These are phyloP conservation scores for peach (Prunus persica) DNA, from an alignment of 306 rosid species.

Conservation along the genomic window DNA sequence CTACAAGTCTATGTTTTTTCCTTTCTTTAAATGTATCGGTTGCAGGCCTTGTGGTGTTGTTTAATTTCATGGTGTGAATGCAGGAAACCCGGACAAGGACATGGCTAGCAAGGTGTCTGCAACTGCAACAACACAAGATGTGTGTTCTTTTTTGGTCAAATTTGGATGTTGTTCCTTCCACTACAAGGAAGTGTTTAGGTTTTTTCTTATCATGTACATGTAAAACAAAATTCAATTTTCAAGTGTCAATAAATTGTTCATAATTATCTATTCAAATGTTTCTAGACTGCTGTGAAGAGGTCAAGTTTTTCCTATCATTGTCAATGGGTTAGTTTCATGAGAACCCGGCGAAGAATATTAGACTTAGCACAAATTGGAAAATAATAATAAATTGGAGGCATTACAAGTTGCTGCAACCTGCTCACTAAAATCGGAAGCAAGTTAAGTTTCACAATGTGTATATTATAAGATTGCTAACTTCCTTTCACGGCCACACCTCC, in stretches of 20 bases:
- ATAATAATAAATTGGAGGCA: no score
- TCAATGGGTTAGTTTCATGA: not conserved
- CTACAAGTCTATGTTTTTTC: no score
- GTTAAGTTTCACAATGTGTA: no score
- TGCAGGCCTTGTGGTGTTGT: no score
- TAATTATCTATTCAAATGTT: not conserved
- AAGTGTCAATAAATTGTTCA: constrained; percentile 7
- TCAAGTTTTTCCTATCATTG: not conserved
- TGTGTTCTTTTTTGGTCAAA: not conserved
- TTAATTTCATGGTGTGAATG: not conserved
- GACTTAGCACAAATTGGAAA: not conserved
- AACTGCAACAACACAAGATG: constrained; percentile 46
- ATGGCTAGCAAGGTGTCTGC: constrained; percentile 31
- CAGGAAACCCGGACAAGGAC: constrained; percentile 41
- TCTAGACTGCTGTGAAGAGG: not conserved
- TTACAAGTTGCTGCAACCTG: no score
- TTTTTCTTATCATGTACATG: constrained; percentile 1
- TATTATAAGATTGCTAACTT: no score
- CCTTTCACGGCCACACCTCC: no score
- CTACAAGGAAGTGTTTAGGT: constrained; percentile 4
- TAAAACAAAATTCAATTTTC: not conserved
- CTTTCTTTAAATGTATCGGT: no score
- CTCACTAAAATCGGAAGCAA: no score
- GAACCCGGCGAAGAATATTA: not conserved
- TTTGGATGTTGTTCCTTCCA: not conserved